A percentile compares a stretch with the other conserved stretches of the same genome.
These are phyloP conservation scores for Macrocybe gigantea DNA, from an alignment of 768 basidiomycete species.

Conservation along the genomic window DNA sequence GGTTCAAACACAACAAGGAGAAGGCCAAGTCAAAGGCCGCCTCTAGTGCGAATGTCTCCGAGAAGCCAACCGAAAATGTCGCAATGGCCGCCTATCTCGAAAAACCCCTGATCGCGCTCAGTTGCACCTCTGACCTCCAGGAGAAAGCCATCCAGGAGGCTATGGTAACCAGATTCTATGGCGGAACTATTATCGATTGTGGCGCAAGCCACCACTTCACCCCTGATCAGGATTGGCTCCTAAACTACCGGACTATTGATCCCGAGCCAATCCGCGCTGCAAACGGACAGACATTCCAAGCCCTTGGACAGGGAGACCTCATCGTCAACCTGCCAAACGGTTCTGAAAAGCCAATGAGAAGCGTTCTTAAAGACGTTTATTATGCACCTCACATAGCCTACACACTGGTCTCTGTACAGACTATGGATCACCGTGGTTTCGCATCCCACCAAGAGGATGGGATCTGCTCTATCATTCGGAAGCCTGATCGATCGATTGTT, in stretches of 20 bases:
- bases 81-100: too few relatives aligned
- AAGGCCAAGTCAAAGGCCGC: too few relatives aligned
- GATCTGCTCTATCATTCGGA: constrained; percentile 15
- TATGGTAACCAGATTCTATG: too few relatives aligned
- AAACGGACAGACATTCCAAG: constrained; percentile 25
- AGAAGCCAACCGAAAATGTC: too few relatives aligned
- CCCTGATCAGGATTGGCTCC: constrained; percentile 19
- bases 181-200: constrained; percentile 18
- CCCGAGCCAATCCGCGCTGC: constrained; percentile 22
- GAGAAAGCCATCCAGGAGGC: too few relatives aligned
- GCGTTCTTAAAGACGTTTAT: constrained; percentile 26
- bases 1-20: too few relatives aligned
- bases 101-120: too few relatives aligned
- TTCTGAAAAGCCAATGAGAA: constrained; percentile 12
- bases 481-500: too few relatives aligned
- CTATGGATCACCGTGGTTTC: constrained; percentile 27
- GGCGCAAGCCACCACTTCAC: constrained; percentile 24
- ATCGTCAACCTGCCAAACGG: constrained; percentile 27
- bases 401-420: constrained; percentile 29
- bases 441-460: constrained; percentile 20
- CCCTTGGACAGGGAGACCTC: constrained; percentile 22
- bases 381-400: constrained; percentile 31
- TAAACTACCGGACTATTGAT: constrained; percentile 15
- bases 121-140: too few relatives aligned
- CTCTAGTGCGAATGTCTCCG: too few relatives aligned